These are phyloP conservation scores for Vitis riparia DNA, from an alignment of 164 flowering plant genomes.

Conservation along the genomic window DNA sequence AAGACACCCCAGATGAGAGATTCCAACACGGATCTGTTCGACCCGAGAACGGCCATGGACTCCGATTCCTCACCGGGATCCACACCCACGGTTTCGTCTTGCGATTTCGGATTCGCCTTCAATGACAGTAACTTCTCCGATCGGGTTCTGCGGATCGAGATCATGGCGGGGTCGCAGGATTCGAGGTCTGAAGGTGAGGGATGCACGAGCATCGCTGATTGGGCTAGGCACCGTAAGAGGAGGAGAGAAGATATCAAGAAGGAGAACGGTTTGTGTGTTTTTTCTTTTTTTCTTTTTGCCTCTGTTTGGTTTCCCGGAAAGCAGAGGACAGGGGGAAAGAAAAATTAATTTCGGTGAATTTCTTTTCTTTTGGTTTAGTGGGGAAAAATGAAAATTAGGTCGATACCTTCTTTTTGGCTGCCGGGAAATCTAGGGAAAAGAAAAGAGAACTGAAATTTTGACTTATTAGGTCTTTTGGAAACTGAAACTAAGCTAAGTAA, in stretches of 20 bases:
- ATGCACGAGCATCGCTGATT: conserved; percentile 61
- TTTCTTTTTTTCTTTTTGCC: not conserved
- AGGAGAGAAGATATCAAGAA: conserved; percentile 70
- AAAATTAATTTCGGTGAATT: not conserved
- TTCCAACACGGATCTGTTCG: conserved; percentile 54
- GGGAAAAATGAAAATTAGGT: not conserved
- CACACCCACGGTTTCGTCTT: conserved; percentile 25
- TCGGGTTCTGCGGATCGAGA: conserved; percentile 72
- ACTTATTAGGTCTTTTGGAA: not conserved
- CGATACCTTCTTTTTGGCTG: not conserved
- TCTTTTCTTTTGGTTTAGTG: not conserved
- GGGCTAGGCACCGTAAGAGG: conserved; percentile 85
- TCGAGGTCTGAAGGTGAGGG: conserved; percentile 49
- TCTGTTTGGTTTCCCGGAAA: not conserved
- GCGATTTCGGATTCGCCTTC: conserved; percentile 85
- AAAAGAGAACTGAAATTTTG: not conserved
- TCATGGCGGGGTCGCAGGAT: conserved; percentile 53
- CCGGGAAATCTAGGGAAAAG: not conserved
- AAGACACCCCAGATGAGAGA: conserved; percentile 26
- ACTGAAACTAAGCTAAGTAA: not conserved
- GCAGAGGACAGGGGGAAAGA: not conserved
- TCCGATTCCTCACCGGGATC: conserved; percentile 34
- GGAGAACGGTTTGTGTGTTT: conserved; percentile 32
- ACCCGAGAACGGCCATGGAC: conserved; percentile 62
- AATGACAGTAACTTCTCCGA: conserved; percentile 93